Conservation (phyloP, 192 early-diverging fungal species). For the Globomyces pollinis-pini region DNA sequence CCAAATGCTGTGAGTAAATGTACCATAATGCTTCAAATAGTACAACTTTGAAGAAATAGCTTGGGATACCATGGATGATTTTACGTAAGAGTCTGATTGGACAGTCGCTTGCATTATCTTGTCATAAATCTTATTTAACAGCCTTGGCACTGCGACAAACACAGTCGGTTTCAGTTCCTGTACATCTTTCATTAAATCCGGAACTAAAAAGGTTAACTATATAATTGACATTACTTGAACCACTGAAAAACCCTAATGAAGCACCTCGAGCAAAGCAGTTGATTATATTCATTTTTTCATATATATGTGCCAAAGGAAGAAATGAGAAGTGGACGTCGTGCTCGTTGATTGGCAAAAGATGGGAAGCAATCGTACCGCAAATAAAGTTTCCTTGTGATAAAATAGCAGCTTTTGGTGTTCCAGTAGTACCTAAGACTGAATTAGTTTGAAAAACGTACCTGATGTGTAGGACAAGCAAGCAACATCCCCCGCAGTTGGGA, state of each 20-base stretch:
- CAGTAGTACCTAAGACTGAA: no score
- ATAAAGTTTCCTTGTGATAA: constrained; percentile 69
- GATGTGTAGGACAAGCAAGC: constrained; percentile 77
- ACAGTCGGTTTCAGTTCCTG: constrained; percentile 72
- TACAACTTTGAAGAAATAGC: neutral
- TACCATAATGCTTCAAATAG: neutral
- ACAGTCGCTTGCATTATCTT: constrained; percentile 41
- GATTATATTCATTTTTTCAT: constrained; percentile 53
- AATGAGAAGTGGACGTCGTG: constrained; percentile 36
- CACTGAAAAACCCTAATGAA: constrained; percentile 69
- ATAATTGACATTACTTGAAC: no score
- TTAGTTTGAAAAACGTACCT: no score
- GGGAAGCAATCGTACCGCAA: constrained; percentile 26
- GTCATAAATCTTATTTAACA: constrained; percentile 85
- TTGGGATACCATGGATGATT: neutral
- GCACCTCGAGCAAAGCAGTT: constrained; percentile 46
- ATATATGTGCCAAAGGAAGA: constrained; percentile 83
- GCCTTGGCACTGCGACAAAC: constrained; percentile 76
- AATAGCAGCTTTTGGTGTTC: constrained; percentile 55
- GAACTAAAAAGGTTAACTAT: no score
- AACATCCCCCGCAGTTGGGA: constrained; percentile 52
- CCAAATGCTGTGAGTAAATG: constrained; percentile 32
- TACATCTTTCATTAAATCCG: constrained; percentile 81
- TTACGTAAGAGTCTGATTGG: constrained; percentile 12
- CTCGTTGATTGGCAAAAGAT: neutral